Evolutionary conservation across 139 green algal species (phyloP).

Genomic region (Nannochloris sp.): DNA sequence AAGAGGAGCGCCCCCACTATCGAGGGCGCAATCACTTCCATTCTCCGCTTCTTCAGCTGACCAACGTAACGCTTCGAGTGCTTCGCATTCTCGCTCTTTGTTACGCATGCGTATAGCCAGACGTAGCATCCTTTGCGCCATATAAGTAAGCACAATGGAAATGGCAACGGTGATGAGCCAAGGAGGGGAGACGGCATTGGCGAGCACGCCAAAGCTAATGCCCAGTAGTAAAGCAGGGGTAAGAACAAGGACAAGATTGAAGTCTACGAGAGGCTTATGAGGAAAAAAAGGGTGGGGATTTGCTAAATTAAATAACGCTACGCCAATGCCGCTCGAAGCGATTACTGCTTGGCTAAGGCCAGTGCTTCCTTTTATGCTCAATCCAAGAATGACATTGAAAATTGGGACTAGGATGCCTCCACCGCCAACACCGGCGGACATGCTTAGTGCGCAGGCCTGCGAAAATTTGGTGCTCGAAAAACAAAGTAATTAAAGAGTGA

Average conservation of each 20-base stretch:
- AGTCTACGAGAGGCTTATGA: conserved; percentile 24
- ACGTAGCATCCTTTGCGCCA: neutral
- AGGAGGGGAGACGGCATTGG: conserved; percentile 30
- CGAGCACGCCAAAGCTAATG: conserved; percentile 22
- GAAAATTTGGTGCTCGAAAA: no score
- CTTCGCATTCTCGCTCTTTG: neutral
- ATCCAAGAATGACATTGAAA: neutral
- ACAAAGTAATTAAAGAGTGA: no score
- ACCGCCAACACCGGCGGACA: neutral
- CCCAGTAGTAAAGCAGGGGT: conserved; percentile 33
- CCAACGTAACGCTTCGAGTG: neutral
- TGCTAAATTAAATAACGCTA: neutral
- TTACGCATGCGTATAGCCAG: neutral
- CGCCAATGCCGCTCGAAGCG: neutral
- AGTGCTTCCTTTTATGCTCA: neutral
- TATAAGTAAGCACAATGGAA: conserved; percentile 16
- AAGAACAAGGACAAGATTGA: conserved; percentile 31
- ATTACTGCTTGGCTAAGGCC: neutral
- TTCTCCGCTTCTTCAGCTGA: neutral
- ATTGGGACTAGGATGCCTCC: neutral
- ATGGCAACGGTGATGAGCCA: conserved; percentile 36
- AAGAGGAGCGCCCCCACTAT: neutral
- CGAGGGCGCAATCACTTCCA: neutral
- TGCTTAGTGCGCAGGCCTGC: neutral
- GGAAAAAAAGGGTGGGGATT: neutral